Evolutionary conservation across 371 early-diverging fungal genomes (phyloP).

Genomic region (Mucor indicus): DNA sequence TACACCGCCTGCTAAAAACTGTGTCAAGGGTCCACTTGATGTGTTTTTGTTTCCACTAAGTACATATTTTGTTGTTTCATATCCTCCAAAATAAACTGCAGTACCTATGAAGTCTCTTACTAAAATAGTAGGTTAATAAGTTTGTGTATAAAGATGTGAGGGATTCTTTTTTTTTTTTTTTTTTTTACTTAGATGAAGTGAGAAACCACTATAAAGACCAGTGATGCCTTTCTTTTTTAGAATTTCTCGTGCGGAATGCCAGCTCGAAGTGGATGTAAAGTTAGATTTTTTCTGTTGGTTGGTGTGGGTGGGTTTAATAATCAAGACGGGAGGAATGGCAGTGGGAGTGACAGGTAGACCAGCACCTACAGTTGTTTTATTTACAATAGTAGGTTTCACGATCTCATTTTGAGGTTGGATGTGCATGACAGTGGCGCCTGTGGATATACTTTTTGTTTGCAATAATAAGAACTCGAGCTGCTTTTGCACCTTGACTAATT

Average conservation of each 20-base stretch:
- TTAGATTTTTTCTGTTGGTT: not conserved
- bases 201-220: conserved; percentile 52
- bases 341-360: conserved; percentile 28
- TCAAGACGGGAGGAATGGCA: conserved; percentile 13
- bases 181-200: conserved; percentile 43
- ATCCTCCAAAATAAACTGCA: conserved; percentile 76
- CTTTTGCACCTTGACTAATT: conserved; percentile 78
- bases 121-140: no score
- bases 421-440: conserved; percentile 41
- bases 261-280: conserved; percentile 45
- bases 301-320: not conserved
- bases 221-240: conserved; percentile 46
- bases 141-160: no score
- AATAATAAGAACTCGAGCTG: conserved; percentile 67
- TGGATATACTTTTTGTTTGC: conserved; percentile 52
- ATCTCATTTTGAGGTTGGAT: conserved; percentile 4
- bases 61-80: conserved; percentile 71
- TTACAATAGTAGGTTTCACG: conserved; percentile 11
- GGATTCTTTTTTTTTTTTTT: no score
- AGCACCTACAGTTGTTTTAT: conserved; percentile 31
- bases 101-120: conserved; percentile 74
- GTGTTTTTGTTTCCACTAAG: conserved; percentile 39
- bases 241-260: conserved; percentile 58
- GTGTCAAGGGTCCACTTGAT: conserved; percentile 66
- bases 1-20: conserved; percentile 76